Percentiles rank a stretch among this genome's conserved stretches.
phyloP scores from a whole-genome alignment of 2,329 filamentous ascomycete genomes.

The Trematosphaeria pertusa region DNA sequence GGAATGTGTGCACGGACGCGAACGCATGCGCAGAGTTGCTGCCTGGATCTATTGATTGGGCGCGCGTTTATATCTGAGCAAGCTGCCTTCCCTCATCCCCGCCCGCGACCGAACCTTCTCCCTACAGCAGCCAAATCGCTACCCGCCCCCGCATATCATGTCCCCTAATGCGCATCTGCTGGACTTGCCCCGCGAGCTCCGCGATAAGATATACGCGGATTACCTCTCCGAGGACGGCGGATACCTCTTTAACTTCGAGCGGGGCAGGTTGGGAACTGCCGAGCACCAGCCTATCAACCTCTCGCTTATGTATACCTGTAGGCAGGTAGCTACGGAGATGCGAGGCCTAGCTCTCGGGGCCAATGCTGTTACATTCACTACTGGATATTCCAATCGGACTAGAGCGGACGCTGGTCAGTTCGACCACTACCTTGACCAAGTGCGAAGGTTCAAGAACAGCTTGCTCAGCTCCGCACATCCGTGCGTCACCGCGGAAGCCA shows the following conservation, averaged over 20 bases:
- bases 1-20: no score
- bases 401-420: no score
- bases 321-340: background rate
- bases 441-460: background rate
- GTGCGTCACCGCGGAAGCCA: background rate
- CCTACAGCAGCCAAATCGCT: background rate
- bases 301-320: background rate
- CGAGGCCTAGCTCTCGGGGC: background rate
- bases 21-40: no score
- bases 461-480: background rate
- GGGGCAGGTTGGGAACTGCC: background rate
- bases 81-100: no score
- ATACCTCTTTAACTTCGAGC: background rate
- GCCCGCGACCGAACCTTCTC: background rate
- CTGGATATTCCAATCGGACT: no score
- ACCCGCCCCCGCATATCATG: background rate
- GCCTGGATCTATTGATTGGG: no score
- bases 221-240: background rate
- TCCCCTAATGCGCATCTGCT: background rate
- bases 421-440: no score
- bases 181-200: slow-evolving; percentile 4
- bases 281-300: background rate
- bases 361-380: background rate
- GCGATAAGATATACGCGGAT: slow-evolving; percentile 3
- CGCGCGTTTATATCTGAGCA: background rate